These are phyloP conservation scores for Jimgerdemannia lactiflua DNA, from an alignment of 192 early-diverging fungal genomes.

Conservation along the genomic window DNA sequence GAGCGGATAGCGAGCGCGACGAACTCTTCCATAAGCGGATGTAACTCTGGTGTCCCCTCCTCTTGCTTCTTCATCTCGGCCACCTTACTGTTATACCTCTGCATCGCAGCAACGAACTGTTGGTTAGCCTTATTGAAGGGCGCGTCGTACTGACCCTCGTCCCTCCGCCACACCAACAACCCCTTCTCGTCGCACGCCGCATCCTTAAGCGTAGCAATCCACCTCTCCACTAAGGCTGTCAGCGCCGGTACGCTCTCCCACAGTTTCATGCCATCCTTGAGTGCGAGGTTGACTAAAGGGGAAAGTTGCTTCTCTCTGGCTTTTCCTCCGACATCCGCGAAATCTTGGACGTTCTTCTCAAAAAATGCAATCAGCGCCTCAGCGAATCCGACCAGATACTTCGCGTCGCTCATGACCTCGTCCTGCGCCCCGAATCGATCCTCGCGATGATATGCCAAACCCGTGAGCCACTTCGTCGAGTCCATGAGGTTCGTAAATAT, in stretches of 20 bases:
- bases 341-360: not conserved
- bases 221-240: not conserved
- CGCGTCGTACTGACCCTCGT: not conserved
- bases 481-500: no score
- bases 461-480: not conserved
- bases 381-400: not conserved
- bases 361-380: not conserved
- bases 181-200: not conserved
- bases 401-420: not conserved
- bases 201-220: not conserved
- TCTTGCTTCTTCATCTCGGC: not conserved
- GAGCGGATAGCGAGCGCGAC: not conserved
- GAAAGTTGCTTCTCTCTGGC: not conserved
- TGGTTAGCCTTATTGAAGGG: not conserved
- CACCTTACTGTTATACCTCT: not conserved
- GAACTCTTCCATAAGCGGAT: not conserved
- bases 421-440: not conserved
- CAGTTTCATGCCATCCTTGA: not conserved
- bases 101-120: not conserved
- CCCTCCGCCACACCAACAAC: not conserved
- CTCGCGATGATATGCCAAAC: not conserved
- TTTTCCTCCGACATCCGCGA: not conserved
- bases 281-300: not conserved
- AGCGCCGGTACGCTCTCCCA: not conserved
- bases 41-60: not conserved